Conservation (phyloP, 2,329 filamentous ascomycete species). For the Colletotrichum viniferum region DNA sequence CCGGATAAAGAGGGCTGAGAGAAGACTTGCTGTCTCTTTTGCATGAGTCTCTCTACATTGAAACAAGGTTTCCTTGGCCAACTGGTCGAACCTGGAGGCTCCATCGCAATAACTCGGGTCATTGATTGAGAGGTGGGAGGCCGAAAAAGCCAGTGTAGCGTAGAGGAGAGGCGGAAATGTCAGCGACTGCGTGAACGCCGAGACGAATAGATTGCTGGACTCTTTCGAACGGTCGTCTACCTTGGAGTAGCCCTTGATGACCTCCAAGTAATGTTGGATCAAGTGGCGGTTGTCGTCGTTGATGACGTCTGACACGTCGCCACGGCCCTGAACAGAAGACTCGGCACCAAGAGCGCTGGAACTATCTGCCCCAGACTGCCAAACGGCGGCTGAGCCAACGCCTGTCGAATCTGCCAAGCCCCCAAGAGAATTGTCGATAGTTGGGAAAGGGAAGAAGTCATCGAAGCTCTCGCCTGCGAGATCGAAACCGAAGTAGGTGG, state of each 20-base stretch:
- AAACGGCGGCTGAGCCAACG: not conserved
- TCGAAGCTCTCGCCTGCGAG: not conserved
- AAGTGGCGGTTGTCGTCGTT: not conserved
- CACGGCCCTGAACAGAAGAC: not conserved
- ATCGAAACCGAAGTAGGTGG: not conserved
- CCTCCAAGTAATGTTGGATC: not conserved
- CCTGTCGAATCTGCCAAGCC: accelerated
- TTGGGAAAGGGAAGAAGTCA: not conserved
- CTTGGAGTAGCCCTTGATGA: not conserved
- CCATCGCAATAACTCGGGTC: not conserved
- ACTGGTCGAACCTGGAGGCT: not conserved
- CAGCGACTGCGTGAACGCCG: not conserved
- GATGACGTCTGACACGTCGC: not conserved
- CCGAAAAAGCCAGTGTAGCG: not conserved
- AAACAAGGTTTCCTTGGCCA: not conserved
- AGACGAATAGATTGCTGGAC: not conserved
- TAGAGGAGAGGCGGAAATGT: not conserved
- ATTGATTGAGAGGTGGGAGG: not conserved
- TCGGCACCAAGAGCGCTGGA: not conserved
- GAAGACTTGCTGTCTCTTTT: not conserved
- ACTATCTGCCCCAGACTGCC: accelerated
- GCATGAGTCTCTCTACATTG: accelerated
- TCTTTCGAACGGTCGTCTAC: not conserved
- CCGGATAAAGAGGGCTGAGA: not conserved
- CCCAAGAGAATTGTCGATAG: accelerated